Evolutionary conservation across 2,329 filamentous ascomycete species (phyloP), one percentile per base, ranked within the genome.

Genomic region (Ploettnerulaceae sp.): DNA sequence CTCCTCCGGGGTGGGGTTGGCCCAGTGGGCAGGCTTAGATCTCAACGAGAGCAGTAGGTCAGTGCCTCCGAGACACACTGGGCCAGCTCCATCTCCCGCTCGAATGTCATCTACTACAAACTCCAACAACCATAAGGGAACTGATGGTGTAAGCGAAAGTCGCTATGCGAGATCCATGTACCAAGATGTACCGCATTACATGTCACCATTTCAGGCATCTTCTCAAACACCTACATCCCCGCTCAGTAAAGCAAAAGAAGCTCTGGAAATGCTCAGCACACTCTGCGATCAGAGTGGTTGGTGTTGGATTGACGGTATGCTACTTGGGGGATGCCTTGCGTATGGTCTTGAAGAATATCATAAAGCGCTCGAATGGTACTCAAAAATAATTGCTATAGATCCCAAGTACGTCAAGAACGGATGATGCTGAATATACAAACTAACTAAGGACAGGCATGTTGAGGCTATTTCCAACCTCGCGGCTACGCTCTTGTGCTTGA

Each of bases 401-500:
- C 65, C 73, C 36, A 75, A 70, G 79, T 81, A 67, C 63, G 72
- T 57, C 20, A 36, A 45, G 1, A 24, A n/a, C 15, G 31, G 20
- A 33, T 9, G 18, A n/a, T 14, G 14, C 36, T 2, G 33, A 32
- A 9, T 32, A 11, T 7, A 7, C 2, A 21, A 3, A n/a, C 24
- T 15, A 11, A 37, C 18, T 32, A 31, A 47, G 29, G 9, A 20
- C 25, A 64, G 51, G 58, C 88, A 96, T 64, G 85, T 96, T 38
- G 93, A 98, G 69, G 89, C 91, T 17, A 84, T 93, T 33, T 95
- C 91, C 17, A 97, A 97, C 64, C 79, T 94, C 51, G 93, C 91
- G 17, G 91, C 91, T 17, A 89, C 91, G 1, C 71, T 95, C 18
- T 82, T 95, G 56, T 89, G 89, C 47, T 75, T 97, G 7, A 82